Evolutionary conservation across 257 asterid species (phyloP).

Genomic region (Phtheirospermum japonicum): DNA sequence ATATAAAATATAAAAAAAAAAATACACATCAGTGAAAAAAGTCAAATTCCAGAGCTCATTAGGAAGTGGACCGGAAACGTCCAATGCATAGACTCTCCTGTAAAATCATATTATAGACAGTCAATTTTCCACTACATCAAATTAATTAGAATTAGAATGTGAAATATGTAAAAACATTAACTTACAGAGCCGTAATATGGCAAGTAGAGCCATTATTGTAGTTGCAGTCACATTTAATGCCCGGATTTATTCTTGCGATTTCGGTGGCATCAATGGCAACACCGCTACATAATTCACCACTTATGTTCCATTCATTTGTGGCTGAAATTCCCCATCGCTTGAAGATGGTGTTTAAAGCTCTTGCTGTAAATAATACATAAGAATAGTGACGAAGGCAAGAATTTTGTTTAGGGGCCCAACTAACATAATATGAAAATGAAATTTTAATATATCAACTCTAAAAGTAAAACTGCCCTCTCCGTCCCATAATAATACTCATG

Average conservation of each 20-base stretch:
- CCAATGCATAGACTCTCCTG: constrained; percentile 41
- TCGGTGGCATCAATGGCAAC: constrained; percentile 35
- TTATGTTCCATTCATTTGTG: constrained; percentile 41
- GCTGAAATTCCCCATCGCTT: constrained; percentile 38
- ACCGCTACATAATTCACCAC: constrained; percentile 47
- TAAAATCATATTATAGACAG: too few relatives aligned
- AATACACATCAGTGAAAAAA: constrained; percentile 42
- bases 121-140: too few relatives aligned
- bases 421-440: too few relatives aligned
- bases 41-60: constrained; percentile 56
- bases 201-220: constrained; percentile 31
- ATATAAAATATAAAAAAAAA: too few relatives aligned
- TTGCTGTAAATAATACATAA: too few relatives aligned
- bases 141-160: too few relatives aligned
- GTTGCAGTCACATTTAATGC: constrained; percentile 46
- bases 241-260: constrained; percentile 35
- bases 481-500: too few relatives aligned
- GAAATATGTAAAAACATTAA: neutral
- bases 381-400: too few relatives aligned
- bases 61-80: constrained; percentile 38
- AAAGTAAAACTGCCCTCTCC: too few relatives aligned
- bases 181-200: constrained; percentile 49
- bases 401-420: too few relatives aligned
- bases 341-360: constrained; percentile 39
- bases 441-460: too few relatives aligned